Base-by-base conservation (phyloP, 805 yeast species). In the Tetrapisispora arboricola region DNA sequence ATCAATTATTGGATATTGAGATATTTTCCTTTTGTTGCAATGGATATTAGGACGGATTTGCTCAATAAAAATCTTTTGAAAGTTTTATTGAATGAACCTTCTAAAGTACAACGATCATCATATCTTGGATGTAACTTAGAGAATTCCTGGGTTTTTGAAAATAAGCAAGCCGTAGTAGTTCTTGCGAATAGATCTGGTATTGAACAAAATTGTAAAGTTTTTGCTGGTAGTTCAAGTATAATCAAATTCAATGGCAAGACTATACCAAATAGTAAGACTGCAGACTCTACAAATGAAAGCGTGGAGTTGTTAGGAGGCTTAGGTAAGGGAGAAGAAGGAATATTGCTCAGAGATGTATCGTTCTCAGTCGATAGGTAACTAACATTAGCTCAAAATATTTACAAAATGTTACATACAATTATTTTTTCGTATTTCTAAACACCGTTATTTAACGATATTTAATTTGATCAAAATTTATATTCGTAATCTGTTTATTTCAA, bases 1-100 rank as follows among this genome's bases (percentile, higher is more conserved):
- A 55, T 83, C 11, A 66, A 78, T 50, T 87, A 84, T 61, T 87
- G 95, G 94, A 66, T 83, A 4, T 50, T 75, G 26, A 63, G 96
- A 33, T 71, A 84, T 50, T 65, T 72, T 50, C 94, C 92, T 2
- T 73, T 77, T 44, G 55, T 78, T 49, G 60, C 61, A 36, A 71
- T 70, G 50, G 39, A 39, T 35, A 34, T 36, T 5, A 52, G 63
- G 37, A 31, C 39, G 9, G 31, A 42, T 16, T 55, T 60, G 57
- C 46, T 44, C 28, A 27, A 34, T 10, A 34, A 40, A 7, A 39
- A 41, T 6, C 11, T 40, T 3, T n/a, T 46, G 3, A 19, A 24
- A 16, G 24, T 36, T 40, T 42, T 39, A 6, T 11, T 44, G 32
- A 12, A 28, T 20, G 26, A 36, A 12, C 35, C 27, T 2, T 26